These are phyloP conservation scores for Actinidia polygama DNA, from an alignment of 179 eudicot species.

Conservation along the genomic window DNA sequence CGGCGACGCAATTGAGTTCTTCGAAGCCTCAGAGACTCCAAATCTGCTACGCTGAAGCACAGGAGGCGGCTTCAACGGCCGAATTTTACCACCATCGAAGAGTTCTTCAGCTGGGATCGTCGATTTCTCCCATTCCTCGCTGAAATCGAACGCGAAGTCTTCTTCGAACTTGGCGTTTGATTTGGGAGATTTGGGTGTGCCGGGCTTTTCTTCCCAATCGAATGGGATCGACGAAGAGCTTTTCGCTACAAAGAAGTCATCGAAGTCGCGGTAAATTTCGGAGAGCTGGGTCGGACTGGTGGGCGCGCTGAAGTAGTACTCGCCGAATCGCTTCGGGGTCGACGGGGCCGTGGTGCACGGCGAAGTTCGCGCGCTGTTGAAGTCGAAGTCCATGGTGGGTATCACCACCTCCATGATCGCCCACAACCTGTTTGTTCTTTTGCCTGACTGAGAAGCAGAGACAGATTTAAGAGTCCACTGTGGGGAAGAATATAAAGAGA, in stretches of 20 bases:
- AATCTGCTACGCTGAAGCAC: background rate
- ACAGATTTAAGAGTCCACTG: too few relatives aligned
- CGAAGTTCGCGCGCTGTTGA: slow-evolving; percentile 14
- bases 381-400: slow-evolving; percentile 21
- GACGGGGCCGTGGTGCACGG: slow-evolving; percentile 7
- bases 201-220: slow-evolving; percentile 31
- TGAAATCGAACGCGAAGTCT: slow-evolving; percentile 29
- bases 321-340: slow-evolving; percentile 22
- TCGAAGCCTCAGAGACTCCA: background rate
- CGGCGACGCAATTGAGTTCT: background rate
- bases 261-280: slow-evolving; percentile 11
- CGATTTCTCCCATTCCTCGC: background rate
- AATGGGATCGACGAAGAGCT: background rate
- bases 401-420: slow-evolving; percentile 30
- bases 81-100: slow-evolving; percentile 33
- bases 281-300: slow-evolving; percentile 7
- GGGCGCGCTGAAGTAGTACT: slow-evolving; percentile 16
- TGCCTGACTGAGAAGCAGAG: background rate
- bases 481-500: background rate
- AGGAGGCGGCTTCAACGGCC: slow-evolving; percentile 18
- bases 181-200: slow-evolving; percentile 14
- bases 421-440: background rate
- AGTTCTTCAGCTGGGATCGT: slow-evolving; percentile 29
- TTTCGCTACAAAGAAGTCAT: background rate
- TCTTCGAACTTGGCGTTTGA: background rate